Conservation (phyloP, 1,284 basidiomycete genomes). For the Leccinum solheimii region DNA sequence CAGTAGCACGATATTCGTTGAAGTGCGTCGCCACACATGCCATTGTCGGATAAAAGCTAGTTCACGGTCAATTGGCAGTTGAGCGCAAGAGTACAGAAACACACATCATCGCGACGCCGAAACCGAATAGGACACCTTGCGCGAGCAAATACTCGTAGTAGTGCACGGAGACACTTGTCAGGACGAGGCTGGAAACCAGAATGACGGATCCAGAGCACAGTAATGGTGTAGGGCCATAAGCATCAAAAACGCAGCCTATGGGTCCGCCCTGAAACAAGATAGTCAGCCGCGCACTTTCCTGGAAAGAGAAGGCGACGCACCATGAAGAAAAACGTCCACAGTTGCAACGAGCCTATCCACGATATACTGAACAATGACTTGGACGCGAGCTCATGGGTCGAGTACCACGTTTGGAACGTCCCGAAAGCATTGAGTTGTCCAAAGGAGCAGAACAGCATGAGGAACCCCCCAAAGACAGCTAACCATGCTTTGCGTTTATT, state of each 20-base stretch:
- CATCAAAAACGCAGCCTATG: conserved; percentile 52
- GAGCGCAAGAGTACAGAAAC: conserved; percentile 26
- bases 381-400: conserved; percentile 38
- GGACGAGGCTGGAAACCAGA: conserved; percentile 46
- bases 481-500: conserved; percentile 27
- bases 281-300: conserved; percentile 5
- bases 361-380: conserved; percentile 42
- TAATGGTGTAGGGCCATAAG: conserved; percentile 50
- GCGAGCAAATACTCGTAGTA: conserved; percentile 61
- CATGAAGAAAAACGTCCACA: conserved; percentile 48
- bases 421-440: conserved; percentile 35
- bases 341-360: conserved; percentile 49
- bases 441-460: conserved; percentile 38
- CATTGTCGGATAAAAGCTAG: conserved; percentile 58
- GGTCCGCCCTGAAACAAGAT: conserved; percentile 44
- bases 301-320: conserved; percentile 28
- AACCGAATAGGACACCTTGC: conserved; percentile 60
- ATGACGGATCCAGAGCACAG: conserved; percentile 46
- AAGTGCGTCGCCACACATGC: conserved; percentile 58
- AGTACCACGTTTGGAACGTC: conserved; percentile 47
- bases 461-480: conserved; percentile 33
- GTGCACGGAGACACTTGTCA: conserved; percentile 54
- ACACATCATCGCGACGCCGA: conserved; percentile 59
- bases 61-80: conserved; percentile 15
- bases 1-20: conserved; percentile 56